Evolutionary conservation across 768 basidiomycete species (phyloP).

Genomic region (Macrolepiota fuliginosa): DNA sequence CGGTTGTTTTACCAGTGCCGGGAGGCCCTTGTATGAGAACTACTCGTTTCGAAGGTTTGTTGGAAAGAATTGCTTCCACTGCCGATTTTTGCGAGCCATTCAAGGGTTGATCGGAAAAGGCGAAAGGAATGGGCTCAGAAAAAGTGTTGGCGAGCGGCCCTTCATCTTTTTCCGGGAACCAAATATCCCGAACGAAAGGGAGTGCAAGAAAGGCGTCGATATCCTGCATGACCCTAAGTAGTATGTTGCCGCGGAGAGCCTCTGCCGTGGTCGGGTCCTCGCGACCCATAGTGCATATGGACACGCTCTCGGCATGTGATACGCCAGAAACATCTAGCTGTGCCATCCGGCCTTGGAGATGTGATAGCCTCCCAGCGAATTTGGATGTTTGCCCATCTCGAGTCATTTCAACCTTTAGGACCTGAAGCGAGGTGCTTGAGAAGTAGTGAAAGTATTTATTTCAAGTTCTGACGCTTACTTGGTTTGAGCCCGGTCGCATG

Average conservation of each 20-base stretch:
- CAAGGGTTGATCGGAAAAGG: conserved; percentile 18
- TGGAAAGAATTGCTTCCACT: conserved; percentile 32
- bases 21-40: conserved; percentile 53
- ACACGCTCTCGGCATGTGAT: conserved; percentile 24
- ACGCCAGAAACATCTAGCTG: conserved; percentile 24
- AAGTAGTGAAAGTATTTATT: neutral
- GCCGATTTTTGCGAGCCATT: conserved; percentile 36
- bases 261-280: conserved; percentile 49
- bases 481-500: conserved; percentile 20
- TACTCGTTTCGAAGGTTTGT: conserved; percentile 24
- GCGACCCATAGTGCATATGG: conserved; percentile 45
- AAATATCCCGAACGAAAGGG: conserved; percentile 35
- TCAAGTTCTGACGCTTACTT: conserved; percentile 20
- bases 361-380: conserved; percentile 21
- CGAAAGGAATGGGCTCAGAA: neutral
- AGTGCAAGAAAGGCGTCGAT: conserved; percentile 22
- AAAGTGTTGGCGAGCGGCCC: conserved; percentile 12
- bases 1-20: conserved; percentile 64
- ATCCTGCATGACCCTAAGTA: conserved; percentile 27
- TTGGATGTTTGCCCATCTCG: conserved; percentile 9
- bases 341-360: conserved; percentile 38
- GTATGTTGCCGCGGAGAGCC: conserved; percentile 19
- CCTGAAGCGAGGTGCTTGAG: neutral
- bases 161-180: conserved; percentile 22
- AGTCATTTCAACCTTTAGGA: neutral